Conservation (phyloP, 2,329 filamentous ascomycete genomes). For the Dactylellina leptospora region DNA sequence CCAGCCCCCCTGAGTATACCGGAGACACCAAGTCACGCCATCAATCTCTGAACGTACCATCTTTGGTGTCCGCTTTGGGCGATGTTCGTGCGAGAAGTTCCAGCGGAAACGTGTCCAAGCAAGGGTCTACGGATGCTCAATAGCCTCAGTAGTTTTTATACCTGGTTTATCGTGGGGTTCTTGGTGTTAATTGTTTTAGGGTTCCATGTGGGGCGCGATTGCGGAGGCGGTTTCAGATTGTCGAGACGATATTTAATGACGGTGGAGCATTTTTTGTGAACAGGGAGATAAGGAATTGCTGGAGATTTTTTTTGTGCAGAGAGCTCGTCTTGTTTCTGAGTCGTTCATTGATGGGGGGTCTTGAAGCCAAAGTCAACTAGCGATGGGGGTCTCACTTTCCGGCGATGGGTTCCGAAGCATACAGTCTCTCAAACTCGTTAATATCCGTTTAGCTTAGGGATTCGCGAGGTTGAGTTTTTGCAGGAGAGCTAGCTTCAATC, state of each 20-base stretch:
- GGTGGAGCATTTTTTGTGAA: constrained; percentile 7
- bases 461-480: not conserved
- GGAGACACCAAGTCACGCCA: constrained; percentile 18
- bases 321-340: constrained; percentile 32
- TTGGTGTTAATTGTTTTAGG: not conserved
- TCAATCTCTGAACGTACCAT: constrained; percentile 34
- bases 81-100: constrained; percentile 25
- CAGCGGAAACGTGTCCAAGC: not conserved
- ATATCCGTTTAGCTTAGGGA: constrained; percentile 13
- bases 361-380: not conserved
- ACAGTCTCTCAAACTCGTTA: constrained; percentile 1
- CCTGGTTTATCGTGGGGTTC: constrained; percentile 1
- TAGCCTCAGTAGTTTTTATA: not conserved
- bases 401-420: not conserved
- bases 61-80: constrained; percentile 21
- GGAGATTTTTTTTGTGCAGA: not conserved
- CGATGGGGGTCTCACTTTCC: constrained; percentile 19
- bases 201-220: constrained; percentile 17
- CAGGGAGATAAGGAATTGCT: not conserved
- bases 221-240: constrained; percentile 37
- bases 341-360: constrained; percentile 3
- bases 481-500: not conserved
- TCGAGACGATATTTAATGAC: constrained; percentile 20
- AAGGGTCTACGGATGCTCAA: not conserved
- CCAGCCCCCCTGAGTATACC: constrained; percentile 19